Percentiles rank a stretch among this genome's conserved stretches.
Conservation (phyloP, 1,139 yeast species). For the Casaregolazyma suthepensis region DNA sequence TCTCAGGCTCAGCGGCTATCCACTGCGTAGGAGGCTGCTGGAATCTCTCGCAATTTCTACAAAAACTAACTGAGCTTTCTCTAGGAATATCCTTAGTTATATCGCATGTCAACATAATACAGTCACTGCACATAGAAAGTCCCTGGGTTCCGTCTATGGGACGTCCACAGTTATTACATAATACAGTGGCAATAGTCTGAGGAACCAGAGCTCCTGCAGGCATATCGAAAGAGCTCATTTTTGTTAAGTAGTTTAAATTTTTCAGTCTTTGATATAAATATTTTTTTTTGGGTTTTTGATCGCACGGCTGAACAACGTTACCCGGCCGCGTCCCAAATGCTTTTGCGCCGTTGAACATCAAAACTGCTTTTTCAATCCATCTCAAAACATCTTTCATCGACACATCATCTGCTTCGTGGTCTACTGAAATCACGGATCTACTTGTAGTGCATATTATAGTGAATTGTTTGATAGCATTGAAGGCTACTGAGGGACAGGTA, state of each 20-base stretch:
- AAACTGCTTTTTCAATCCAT: background rate
- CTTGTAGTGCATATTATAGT: background rate
- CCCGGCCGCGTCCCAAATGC: background rate
- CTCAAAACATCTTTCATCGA: background rate
- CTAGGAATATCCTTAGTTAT: constrained; percentile 95
- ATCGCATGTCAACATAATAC: constrained; percentile 90
- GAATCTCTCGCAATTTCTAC: constrained; percentile 95
- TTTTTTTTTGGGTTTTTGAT: background rate
- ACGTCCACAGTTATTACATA: constrained; percentile 97
- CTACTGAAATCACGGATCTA: background rate
- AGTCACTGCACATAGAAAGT: constrained; percentile 93
- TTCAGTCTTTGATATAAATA: background rate
- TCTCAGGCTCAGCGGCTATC: constrained; percentile 86
- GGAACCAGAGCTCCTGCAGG: constrained; percentile 12
- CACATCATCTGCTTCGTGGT: background rate
- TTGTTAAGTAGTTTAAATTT: background rate
- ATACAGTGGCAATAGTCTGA: constrained; percentile 49
- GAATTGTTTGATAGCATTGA: background rate
- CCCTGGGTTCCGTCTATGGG: constrained; percentile 96
- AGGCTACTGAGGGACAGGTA: background rate
- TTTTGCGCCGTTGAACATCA: background rate
- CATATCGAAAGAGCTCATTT: background rate
- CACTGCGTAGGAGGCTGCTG: constrained; percentile 93
- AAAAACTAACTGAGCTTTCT: constrained; percentile 86
- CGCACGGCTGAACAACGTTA: background rate